phyloP scores from a whole-genome alignment of 495 filamentous ascomycete genomes.

The Annulohypoxylon stygium region DNA sequence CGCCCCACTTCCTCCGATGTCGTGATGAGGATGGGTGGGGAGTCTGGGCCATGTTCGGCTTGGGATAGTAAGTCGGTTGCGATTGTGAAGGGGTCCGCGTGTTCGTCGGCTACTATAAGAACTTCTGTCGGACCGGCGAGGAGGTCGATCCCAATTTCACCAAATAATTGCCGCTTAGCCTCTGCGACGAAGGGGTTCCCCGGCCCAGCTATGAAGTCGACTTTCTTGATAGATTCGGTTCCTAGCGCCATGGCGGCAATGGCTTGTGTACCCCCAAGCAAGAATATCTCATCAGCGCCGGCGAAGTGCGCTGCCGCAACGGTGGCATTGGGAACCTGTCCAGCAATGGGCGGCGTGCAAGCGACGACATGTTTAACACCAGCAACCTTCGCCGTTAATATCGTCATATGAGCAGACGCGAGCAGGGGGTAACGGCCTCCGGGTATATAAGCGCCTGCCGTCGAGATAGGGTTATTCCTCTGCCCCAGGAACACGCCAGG shows the following conservation, averaged over 20 bases:
- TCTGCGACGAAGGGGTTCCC: slow-evolving; percentile 70
- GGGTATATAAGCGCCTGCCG: slow-evolving; percentile 61
- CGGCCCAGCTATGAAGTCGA: slow-evolving; percentile 67
- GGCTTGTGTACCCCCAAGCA: slow-evolving; percentile 68
- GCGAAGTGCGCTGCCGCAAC: slow-evolving; percentile 68
- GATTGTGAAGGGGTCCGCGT: slow-evolving; percentile 64
- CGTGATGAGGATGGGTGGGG: slow-evolving; percentile 63
- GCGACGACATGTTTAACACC: slow-evolving; percentile 64
- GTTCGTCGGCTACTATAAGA: slow-evolving; percentile 65
- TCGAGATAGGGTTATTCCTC: slow-evolving; percentile 61
- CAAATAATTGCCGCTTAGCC: slow-evolving; percentile 67
- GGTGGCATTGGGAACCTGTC: slow-evolving; percentile 63
- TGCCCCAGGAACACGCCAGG: slow-evolving; percentile 65
- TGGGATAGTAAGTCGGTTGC: slow-evolving; percentile 67
- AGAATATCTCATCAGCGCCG: slow-evolving; percentile 66
- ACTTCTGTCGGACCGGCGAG: slow-evolving; percentile 68
- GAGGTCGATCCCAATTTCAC: slow-evolving; percentile 67
- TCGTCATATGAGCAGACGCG: slow-evolving; percentile 70
- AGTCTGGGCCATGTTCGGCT: slow-evolving; percentile 67
- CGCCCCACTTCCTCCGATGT: slow-evolving; percentile 59
- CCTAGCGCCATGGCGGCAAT: slow-evolving; percentile 76
- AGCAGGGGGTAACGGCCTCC: slow-evolving; percentile 68
- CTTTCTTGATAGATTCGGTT: slow-evolving; percentile 68
- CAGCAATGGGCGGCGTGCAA: slow-evolving; percentile 66
- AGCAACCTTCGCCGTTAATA: slow-evolving; percentile 68